phyloP scores from a whole-genome alignment of 129 eudicot genomes.

The Tanacetum coccineum region DNA sequence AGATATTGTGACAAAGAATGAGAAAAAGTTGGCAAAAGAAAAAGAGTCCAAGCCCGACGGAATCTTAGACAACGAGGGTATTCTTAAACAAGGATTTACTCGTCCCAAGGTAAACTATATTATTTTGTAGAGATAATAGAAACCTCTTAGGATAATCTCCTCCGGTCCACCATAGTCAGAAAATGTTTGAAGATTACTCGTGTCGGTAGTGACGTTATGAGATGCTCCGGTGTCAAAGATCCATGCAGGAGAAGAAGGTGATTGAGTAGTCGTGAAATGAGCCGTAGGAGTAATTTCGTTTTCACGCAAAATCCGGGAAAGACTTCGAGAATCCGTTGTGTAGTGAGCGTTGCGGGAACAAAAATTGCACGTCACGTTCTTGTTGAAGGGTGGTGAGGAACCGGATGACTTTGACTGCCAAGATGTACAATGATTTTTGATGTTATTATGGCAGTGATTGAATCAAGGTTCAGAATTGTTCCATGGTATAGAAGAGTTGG shows the following conservation, averaged over 20 bases:
- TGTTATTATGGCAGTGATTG: too few relatives aligned
- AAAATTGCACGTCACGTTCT: background rate
- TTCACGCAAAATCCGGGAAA: too few relatives aligned
- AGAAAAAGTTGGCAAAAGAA: conserved; percentile 54
- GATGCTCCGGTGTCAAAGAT: background rate
- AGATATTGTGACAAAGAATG: conserved; percentile 69
- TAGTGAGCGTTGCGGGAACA: too few relatives aligned
- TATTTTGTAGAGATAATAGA: background rate
- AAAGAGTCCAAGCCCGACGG: conserved; percentile 43
- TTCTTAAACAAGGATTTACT: conserved; percentile 80
- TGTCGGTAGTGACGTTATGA: background rate
- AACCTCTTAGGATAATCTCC: too few relatives aligned
- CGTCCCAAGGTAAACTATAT: conserved; percentile 71
- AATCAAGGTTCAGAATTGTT: too few relatives aligned
- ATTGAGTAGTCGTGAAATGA: too few relatives aligned
- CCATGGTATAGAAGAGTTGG: too few relatives aligned
- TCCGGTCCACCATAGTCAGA: background rate
- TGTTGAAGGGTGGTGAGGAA: background rate
- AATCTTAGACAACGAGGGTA: conserved; percentile 33
- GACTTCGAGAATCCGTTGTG: too few relatives aligned
- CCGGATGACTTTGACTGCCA: background rate
- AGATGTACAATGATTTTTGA: too few relatives aligned
- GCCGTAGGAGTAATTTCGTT: too few relatives aligned
- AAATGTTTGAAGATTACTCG: background rate
- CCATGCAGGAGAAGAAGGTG: too few relatives aligned